Conservation (phyloP, 2,329 filamentous ascomycete species). For the Penicillium fuscoglaucum region DNA sequence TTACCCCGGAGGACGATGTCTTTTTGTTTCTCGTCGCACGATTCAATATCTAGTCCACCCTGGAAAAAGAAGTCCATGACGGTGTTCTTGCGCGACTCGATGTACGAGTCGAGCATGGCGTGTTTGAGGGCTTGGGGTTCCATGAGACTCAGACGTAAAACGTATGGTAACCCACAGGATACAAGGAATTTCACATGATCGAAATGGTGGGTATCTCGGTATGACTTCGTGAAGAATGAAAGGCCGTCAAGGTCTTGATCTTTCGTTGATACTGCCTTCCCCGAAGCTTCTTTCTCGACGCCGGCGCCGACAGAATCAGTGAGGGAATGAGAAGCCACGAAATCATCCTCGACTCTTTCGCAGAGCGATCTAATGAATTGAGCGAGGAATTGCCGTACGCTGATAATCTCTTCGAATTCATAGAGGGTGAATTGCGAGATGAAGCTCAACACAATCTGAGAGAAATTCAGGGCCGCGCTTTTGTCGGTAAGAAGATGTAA, state of each 20-base stretch:
- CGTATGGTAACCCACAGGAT: neutral
- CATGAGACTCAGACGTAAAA: neutral
- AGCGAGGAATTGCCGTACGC: conserved; percentile 2
- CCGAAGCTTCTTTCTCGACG: neutral
- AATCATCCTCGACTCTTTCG: conserved; percentile 2
- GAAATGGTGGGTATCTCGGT: neutral
- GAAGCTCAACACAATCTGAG: conserved; percentile 1
- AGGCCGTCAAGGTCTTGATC: neutral
- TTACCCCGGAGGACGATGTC: neutral
- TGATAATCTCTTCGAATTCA: conserved; percentile 4
- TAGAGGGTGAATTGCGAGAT: neutral
- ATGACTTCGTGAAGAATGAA: neutral
- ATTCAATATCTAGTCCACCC: neutral
- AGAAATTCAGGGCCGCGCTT: neutral
- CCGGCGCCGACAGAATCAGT: no score
- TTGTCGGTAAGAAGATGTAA: neutral
- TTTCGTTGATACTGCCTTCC: neutral
- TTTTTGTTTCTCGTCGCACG: neutral
- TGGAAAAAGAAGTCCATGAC: neutral
- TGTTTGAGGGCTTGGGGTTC: neutral
- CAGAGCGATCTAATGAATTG: neutral
- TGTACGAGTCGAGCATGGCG: neutral
- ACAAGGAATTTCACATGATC: neutral
- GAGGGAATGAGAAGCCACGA: neutral
- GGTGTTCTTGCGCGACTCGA: neutral